phyloP scores from a whole-genome alignment of 768 basidiomycete species.

The Panellus pusillus region DNA sequence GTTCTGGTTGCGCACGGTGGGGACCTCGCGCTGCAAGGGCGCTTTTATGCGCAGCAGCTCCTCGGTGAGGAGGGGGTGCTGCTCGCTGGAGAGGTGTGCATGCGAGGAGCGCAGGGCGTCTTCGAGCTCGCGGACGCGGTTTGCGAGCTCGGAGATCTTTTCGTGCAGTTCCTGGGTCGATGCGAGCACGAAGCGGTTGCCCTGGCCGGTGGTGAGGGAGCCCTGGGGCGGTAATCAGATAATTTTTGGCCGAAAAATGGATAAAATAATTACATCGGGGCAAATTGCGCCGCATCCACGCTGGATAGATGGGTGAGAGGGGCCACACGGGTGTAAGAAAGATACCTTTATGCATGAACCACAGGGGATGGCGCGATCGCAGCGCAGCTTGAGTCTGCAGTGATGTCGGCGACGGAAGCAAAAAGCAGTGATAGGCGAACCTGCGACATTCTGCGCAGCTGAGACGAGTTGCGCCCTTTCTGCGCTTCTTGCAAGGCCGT shows the following conservation, averaged over 20 bases:
- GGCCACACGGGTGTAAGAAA: slow-evolving; percentile 22
- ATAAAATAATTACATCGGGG: slow-evolving; percentile 60
- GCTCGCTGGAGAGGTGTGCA: slow-evolving; percentile 53
- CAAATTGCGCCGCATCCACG: slow-evolving; percentile 80
- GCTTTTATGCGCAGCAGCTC: slow-evolving; percentile 77
- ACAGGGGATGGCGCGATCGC: slow-evolving; percentile 77
- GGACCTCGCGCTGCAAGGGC: slow-evolving; percentile 69
- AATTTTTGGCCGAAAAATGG: slow-evolving; percentile 2
- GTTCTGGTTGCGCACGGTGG: slow-evolving; percentile 38
- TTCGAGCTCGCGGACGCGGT: slow-evolving; percentile 75
- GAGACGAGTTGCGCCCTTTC: slow-evolving; percentile 73
- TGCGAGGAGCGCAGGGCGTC: slow-evolving; percentile 67
- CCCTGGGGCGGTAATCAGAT: slow-evolving; percentile 41
- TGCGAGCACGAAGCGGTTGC: slow-evolving; percentile 80
- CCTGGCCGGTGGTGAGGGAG: slow-evolving; percentile 78
- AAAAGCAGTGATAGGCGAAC: slow-evolving; percentile 32
- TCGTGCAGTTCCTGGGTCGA: slow-evolving; percentile 82
- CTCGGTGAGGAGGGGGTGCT: slow-evolving; percentile 67
- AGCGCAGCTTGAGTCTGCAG: slow-evolving; percentile 63
- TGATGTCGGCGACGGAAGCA: slow-evolving; percentile 14
- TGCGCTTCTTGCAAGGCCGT: slow-evolving; percentile 52
- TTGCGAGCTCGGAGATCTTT: slow-evolving; percentile 73
- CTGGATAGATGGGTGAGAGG: slow-evolving; percentile 29
- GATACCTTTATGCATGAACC: slow-evolving; percentile 75
- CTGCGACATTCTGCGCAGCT: slow-evolving; percentile 82